These are phyloP conservation scores for Cucurbita argyrosperma DNA, from an alignment of 306 rosid genomes.

Conservation along the genomic window DNA sequence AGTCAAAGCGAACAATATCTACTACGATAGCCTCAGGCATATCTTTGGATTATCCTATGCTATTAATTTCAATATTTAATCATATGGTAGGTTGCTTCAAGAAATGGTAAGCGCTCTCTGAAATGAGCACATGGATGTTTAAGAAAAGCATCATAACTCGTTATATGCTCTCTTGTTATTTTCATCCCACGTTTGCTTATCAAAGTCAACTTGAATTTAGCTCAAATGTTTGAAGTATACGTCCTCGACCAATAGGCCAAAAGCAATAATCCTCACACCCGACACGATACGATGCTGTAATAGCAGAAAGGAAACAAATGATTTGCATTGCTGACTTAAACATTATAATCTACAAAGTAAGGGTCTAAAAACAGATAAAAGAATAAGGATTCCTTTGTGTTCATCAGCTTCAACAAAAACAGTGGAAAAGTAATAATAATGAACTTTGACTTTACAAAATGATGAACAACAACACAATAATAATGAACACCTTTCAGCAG, in stretches of 20 bases:
- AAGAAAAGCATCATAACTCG: too few relatives aligned
- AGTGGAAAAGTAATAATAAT: neutral
- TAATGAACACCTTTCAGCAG: neutral
- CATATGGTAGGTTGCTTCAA: neutral
- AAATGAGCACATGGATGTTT: neutral
- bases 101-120: neutral
- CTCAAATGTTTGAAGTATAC: too few relatives aligned
- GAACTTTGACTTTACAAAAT: conserved; percentile 2
- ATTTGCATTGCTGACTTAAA: neutral
- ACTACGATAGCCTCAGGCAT: too few relatives aligned
- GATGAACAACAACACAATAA: neutral
- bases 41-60: too few relatives aligned
- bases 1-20: too few relatives aligned
- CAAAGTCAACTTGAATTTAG: too few relatives aligned
- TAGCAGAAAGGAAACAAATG: too few relatives aligned
- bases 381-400: neutral
- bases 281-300: too few relatives aligned
- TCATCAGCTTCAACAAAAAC: neutral
- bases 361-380: neutral
- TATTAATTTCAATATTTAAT: neutral
- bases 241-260: too few relatives aligned
- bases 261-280: too few relatives aligned
- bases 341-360: neutral
- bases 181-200: too few relatives aligned
- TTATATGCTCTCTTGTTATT: too few relatives aligned